phyloP scores from a whole-genome alignment of 2,329 filamentous ascomycete species.

The Ploettnerulaceae sp. region DNA sequence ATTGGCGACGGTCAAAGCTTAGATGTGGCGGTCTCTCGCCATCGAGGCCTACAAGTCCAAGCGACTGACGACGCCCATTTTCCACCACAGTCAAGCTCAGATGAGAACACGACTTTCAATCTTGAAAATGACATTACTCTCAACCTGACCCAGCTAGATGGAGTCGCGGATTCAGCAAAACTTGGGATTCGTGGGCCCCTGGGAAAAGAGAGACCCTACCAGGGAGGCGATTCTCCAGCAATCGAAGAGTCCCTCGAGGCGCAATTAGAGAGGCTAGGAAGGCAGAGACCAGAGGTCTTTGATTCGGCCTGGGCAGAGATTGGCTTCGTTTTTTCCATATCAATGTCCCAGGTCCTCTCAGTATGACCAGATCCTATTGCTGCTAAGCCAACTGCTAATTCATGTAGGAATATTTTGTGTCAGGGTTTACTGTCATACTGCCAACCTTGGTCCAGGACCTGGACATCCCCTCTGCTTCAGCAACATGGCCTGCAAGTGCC shows the following conservation, averaged over 20 bases:
- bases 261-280: conserved; percentile 50
- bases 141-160: conserved; percentile 2
- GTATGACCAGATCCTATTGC: conserved; percentile 32
- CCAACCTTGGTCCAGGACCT: conserved; percentile 59
- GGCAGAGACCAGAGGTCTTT: conserved; percentile 52
- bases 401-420: conserved; percentile 58
- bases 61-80: neutral
- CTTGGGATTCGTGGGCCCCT: conserved; percentile 8
- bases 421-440: conserved; percentile 69
- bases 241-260: conserved; percentile 31
- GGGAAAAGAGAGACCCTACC: conserved; percentile 14
- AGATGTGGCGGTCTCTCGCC: neutral
- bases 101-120: neutral
- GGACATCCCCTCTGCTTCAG: conserved; percentile 55
- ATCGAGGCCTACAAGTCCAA: neutral
- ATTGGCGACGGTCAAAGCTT: neutral
- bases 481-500: conserved; percentile 60
- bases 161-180: conserved; percentile 6
- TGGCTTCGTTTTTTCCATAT: conserved; percentile 55
- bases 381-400: neutral
- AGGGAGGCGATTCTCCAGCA: conserved; percentile 5
- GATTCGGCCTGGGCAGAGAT: conserved; percentile 47
- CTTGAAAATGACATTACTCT: neutral
- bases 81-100: neutral
- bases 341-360: conserved; percentile 53